A percentile compares a stretch with the other conserved stretches of the same genome.
Conservation (phyloP, 2,329 filamentous ascomycete species). For the Aureobasidium melanogenum region DNA sequence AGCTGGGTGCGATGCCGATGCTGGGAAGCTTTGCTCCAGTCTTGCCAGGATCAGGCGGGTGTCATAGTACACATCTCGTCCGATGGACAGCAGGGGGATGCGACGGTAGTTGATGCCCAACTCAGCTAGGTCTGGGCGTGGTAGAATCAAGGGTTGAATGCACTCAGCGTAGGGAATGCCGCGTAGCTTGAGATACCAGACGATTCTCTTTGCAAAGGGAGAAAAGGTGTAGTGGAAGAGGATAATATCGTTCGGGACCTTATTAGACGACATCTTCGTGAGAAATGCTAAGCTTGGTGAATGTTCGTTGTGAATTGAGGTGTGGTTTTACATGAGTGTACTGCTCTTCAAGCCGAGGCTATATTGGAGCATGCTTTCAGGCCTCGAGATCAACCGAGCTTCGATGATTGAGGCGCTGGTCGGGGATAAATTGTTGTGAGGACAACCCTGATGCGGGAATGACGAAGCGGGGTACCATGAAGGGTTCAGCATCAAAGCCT, state of each 20-base stretch:
- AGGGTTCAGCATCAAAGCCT: neutral
- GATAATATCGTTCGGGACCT: slow-evolving; percentile 40
- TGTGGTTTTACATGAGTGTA: neutral
- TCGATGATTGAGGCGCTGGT: neutral
- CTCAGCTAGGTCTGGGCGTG: slow-evolving; percentile 53
- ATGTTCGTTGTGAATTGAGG: no score
- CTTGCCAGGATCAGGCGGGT: slow-evolving; percentile 58
- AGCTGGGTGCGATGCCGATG: slow-evolving; percentile 17
- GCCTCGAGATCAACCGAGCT: neutral
- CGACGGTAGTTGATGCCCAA: slow-evolving; percentile 60
- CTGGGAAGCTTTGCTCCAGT: slow-evolving; percentile 50
- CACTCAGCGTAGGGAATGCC: slow-evolving; percentile 60
- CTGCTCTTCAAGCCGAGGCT: neutral
- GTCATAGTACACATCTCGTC: slow-evolving; percentile 60
- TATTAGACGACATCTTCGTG: slow-evolving; percentile 16
- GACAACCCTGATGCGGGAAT: no score
- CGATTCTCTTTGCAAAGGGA: slow-evolving; percentile 53
- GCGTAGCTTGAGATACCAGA: slow-evolving; percentile 60
- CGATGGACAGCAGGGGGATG: slow-evolving; percentile 59
- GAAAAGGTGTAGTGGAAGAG: slow-evolving; percentile 60
- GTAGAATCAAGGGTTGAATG: slow-evolving; percentile 58
- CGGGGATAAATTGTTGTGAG: neutral
- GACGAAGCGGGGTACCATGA: neutral
- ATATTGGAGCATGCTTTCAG: no score
- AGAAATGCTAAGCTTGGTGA: neutral